phyloP scores from a whole-genome alignment of 331 rosid genomes.

The Quercus lobata region DNA sequence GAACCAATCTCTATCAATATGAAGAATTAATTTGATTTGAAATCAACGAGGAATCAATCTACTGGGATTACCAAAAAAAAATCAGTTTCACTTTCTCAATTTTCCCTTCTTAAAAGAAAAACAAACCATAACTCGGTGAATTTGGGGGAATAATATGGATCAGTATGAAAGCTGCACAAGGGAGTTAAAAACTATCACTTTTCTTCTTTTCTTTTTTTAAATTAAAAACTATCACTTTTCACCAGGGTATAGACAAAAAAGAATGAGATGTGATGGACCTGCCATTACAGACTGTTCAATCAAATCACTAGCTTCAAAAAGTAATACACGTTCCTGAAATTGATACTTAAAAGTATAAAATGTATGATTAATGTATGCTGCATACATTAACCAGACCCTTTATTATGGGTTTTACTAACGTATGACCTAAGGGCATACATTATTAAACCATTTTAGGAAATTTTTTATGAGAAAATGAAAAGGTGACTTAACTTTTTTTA shows the following conservation, averaged over 20 bases:
- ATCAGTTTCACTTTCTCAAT: background rate
- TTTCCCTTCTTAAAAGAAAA: background rate
- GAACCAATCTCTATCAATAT: background rate
- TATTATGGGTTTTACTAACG: too few relatives aligned
- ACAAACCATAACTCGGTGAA: background rate
- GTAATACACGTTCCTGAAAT: background rate
- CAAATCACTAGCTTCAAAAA: too few relatives aligned
- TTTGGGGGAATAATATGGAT: background rate
- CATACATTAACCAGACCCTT: too few relatives aligned
- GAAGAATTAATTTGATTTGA: background rate
- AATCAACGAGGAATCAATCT: background rate
- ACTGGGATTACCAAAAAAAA: background rate
- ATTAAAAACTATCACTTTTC: background rate
- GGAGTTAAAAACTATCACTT: background rate
- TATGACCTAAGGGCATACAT: too few relatives aligned
- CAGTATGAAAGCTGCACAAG: background rate
- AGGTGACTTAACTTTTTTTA: too few relatives aligned
- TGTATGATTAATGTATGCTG: background rate
- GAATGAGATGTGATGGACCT: background rate
- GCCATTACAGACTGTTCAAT: background rate
- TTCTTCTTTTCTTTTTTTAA: too few relatives aligned
- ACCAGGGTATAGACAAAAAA: background rate
- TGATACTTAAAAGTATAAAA: background rate
- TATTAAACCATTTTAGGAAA: too few relatives aligned
- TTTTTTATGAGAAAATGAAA: too few relatives aligned